Evolutionary conservation across 164 flowering plant genomes (phyloP).

Genomic region (Tetrastigma voinierianum): DNA sequence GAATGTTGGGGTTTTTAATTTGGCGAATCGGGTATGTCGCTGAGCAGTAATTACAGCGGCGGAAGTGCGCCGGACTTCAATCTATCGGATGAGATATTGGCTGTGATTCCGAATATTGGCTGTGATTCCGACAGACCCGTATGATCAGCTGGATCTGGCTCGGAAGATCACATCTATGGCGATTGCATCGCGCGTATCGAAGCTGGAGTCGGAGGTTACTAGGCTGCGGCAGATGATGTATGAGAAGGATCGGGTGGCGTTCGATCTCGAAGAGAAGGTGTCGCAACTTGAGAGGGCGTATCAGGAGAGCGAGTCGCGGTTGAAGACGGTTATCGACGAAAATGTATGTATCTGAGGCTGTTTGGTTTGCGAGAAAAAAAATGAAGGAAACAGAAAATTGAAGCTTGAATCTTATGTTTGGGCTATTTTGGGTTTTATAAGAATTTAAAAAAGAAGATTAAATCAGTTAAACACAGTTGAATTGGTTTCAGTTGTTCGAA

Average conservation of each 20-base stretch:
- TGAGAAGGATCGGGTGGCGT: conserved; percentile 65
- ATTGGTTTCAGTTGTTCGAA: too few species aligned
- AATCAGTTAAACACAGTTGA: too few species aligned
- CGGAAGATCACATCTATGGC: conserved; percentile 96
- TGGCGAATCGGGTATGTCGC: conserved; percentile 28
- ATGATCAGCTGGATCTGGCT: conserved; percentile 91
- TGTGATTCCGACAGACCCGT: conserved; percentile 91
- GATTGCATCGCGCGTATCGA: conserved; percentile 89
- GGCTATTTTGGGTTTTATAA: too few species aligned
- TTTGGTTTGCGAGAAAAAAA: too few species aligned
- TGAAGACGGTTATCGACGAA: conserved; percentile 53
- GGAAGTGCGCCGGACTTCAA: conserved; percentile 51
- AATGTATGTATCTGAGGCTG: conserved; percentile 43
- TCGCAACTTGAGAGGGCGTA: conserved; percentile 32
- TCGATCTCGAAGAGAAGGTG: conserved; percentile 62
- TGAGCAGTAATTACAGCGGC: conserved; percentile 20
- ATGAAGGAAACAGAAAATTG: too few species aligned
- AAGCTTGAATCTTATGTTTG: too few species aligned
- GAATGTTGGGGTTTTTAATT: not conserved
- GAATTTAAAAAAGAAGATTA: too few species aligned
- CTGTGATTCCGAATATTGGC: too few species aligned
- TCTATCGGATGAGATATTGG: conserved; percentile 66
- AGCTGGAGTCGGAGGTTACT: conserved; percentile 59
- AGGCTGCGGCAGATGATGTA: conserved; percentile 46
- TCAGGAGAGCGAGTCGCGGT: conserved; percentile 48